These are phyloP conservation scores for Grammothele lineata DNA, from an alignment of 768 basidiomycete species.

Conservation along the genomic window DNA sequence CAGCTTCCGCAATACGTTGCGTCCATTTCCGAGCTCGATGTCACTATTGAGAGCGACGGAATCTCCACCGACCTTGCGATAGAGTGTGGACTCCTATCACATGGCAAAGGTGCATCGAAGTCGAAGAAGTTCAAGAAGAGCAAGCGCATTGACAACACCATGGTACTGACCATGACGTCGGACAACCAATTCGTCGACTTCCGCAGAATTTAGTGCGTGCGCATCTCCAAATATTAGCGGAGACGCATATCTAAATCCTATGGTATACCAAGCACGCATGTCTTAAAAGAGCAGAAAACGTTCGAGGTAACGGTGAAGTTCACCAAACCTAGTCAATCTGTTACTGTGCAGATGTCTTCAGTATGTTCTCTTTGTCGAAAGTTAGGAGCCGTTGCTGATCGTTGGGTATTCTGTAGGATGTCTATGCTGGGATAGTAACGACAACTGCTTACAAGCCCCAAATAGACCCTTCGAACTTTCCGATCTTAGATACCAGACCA, in stretches of 20 bases:
- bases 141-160: conserved; percentile 57
- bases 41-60: conserved; percentile 39
- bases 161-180: conserved; percentile 70
- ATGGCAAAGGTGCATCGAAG: conserved; percentile 14
- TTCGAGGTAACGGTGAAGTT: conserved; percentile 60
- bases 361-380: conserved; percentile 33
- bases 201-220: conserved; percentile 65
- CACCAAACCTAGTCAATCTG: conserved; percentile 70
- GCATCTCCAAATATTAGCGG: background rate
- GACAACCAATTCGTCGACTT: conserved; percentile 76
- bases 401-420: conserved; percentile 49
- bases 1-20: conserved; percentile 68
- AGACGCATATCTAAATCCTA: background rate
- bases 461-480: conserved; percentile 52
- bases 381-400: background rate
- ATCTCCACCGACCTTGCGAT: conserved; percentile 56
- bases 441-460: conserved; percentile 53
- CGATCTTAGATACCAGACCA: conserved; percentile 71
- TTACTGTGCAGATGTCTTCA: conserved; percentile 57
- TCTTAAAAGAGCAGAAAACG: conserved; percentile 51
- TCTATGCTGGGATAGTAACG: conserved; percentile 61
- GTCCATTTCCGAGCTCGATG: conserved; percentile 41
- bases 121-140: conserved; percentile 41
- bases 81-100: conserved; percentile 48
- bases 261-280: conserved; percentile 63